A percentile compares a stretch with the other conserved stretches of the same genome.
phyloP scores from a whole-genome alignment of 768 basidiomycete species.

The Podaxis sp. region DNA sequence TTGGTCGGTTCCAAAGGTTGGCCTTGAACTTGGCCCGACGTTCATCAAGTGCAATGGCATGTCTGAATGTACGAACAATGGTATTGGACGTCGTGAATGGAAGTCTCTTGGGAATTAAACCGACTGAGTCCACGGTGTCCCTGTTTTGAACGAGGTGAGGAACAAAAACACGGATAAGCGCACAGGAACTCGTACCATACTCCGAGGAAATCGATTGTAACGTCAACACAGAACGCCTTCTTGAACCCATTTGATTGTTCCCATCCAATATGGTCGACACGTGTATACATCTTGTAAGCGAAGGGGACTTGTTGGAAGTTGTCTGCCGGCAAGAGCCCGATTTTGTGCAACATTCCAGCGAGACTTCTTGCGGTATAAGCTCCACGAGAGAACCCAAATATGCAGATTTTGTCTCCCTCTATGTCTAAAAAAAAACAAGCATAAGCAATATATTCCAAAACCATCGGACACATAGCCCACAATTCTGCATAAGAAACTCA shows the following conservation, averaged over 20 bases:
- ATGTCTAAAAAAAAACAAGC: conserved; percentile 31
- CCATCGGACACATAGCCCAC: conserved; percentile 8
- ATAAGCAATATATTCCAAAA: no score
- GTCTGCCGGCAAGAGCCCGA: conserved; percentile 46
- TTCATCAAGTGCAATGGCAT: conserved; percentile 67
- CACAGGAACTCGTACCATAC: conserved; percentile 41
- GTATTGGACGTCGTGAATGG: conserved; percentile 60
- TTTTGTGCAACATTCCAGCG: conserved; percentile 51
- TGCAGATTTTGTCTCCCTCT: conserved; percentile 57
- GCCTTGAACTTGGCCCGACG: conserved; percentile 59
- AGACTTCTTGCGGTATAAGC: conserved; percentile 57
- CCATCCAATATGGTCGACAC: conserved; percentile 48
- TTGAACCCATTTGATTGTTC: conserved; percentile 55
- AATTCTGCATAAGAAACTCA: conserved; percentile 60
- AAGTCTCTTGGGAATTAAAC: conserved; percentile 49
- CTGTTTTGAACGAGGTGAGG: conserved; percentile 28
- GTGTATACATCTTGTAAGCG: conserved; percentile 62
- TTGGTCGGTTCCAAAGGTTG: conserved; percentile 47
- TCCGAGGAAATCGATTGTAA: conserved; percentile 58
- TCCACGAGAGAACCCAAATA: conserved; percentile 69
- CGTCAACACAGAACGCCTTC: conserved; percentile 51
- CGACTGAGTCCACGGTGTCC: conserved; percentile 71
- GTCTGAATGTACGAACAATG: conserved; percentile 59
- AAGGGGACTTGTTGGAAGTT: conserved; percentile 61
- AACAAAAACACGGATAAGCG: background rate